Evolutionary conservation across 2,329 filamentous ascomycete genomes (phyloP).

Genomic region (Colletotrichum chlorophyti): DNA sequence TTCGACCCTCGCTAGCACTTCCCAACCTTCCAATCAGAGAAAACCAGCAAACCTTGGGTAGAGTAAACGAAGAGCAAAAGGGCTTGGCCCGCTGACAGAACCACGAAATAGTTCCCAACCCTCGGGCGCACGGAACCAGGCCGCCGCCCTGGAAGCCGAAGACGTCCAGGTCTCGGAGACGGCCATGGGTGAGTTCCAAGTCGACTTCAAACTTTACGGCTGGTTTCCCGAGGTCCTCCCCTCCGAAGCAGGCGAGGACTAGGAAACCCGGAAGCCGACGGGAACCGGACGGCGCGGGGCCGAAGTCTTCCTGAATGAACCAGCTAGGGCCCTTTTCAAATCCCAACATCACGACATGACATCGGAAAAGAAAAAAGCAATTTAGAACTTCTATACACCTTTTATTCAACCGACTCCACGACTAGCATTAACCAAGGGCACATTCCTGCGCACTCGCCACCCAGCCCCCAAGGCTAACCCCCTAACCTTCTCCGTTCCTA

Average conservation of each 20-base stretch:
- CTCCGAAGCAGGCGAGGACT: constrained; percentile 41
- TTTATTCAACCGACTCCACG: constrained; percentile 18
- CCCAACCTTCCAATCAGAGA: background rate
- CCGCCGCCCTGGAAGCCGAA: constrained; percentile 55
- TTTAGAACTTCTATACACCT: constrained; percentile 2
- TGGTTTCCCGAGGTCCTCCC: constrained; percentile 62
- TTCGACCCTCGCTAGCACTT: background rate
- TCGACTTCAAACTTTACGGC: constrained; percentile 58
- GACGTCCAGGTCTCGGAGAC: constrained; percentile 57
- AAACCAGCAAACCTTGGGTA: too few relatives aligned
- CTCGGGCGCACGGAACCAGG: constrained; percentile 56
- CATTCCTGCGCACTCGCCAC: too few relatives aligned
- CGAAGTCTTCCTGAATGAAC: too few relatives aligned
- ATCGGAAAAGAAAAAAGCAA: background rate
- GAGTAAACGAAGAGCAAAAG: too few relatives aligned
- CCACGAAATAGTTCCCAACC: constrained; percentile 59
- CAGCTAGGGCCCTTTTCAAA: too few relatives aligned
- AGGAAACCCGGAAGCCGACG: too few relatives aligned
- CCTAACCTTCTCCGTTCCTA: constrained; percentile 1
- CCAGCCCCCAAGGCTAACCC: background rate
- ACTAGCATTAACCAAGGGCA: constrained; percentile 25
- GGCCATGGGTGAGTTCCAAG: constrained; percentile 57
- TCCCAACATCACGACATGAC: background rate
- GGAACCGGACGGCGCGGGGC: too few relatives aligned
- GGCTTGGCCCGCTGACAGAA: too few relatives aligned